Evolutionary conservation across 2,329 filamentous ascomycete species (phyloP).

Genomic region (Alternaria sp.): DNA sequence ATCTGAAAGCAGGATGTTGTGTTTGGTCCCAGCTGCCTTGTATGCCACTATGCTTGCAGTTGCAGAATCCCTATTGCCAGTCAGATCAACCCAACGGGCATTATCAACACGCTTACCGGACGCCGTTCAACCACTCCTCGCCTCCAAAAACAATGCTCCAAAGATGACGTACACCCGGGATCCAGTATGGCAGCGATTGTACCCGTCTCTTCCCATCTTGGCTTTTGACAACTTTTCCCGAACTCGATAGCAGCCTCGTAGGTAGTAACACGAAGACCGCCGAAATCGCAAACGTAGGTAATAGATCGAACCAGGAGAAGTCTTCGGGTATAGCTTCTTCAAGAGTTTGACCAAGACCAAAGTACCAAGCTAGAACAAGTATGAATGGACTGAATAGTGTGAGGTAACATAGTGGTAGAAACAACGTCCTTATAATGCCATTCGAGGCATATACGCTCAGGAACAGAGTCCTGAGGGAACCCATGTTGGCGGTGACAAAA

Average conservation of each 20-base stretch:
- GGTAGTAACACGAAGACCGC: constrained; percentile 39
- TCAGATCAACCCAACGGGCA: constrained; percentile 15
- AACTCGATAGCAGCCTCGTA: constrained; percentile 43
- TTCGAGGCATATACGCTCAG: constrained; percentile 47
- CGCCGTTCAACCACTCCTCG: constrained; percentile 54
- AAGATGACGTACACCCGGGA: constrained; percentile 66
- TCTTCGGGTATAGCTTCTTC: constrained; percentile 32
- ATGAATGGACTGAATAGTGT: constrained; percentile 43
- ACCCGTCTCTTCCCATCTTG: constrained; percentile 52
- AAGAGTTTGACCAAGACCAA: constrained; percentile 31
- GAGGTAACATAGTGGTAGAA: constrained; percentile 47
- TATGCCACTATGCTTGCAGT: constrained; percentile 58
- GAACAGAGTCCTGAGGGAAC: constrained; percentile 44
- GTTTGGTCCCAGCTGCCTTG: constrained; percentile 59
- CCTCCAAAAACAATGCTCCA: constrained; percentile 59
- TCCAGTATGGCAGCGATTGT: constrained; percentile 66
- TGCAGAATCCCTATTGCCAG: constrained; percentile 43
- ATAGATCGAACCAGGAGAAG: constrained; percentile 40
- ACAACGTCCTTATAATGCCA: constrained; percentile 43
- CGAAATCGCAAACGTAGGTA: constrained; percentile 40
- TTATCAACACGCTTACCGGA: constrained; percentile 47
- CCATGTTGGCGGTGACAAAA: constrained; percentile 34
- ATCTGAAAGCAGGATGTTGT: constrained; percentile 62
- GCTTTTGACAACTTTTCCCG: constrained; percentile 18
- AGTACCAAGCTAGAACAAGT: constrained; percentile 34